A percentile compares a stretch with the other conserved stretches of the same genome.
Evolutionary conservation across 805 yeast genomes (phyloP).

Genomic region (Clavispora carvajalis): DNA sequence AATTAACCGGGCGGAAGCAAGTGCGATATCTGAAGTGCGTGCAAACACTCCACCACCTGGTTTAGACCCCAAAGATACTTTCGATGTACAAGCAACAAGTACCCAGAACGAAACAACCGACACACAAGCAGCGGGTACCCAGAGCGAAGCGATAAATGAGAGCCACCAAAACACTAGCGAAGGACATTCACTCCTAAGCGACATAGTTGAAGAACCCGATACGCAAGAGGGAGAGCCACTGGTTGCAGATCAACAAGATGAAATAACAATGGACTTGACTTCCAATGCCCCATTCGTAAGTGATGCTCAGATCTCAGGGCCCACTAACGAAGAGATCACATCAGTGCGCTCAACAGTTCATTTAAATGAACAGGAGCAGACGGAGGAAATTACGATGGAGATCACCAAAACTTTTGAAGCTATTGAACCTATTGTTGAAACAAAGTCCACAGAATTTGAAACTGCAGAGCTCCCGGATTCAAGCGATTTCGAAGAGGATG

Average conservation of each 20-base stretch:
- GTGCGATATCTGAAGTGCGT: too few relatives aligned
- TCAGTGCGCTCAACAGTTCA: neutral
- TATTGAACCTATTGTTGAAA: neutral
- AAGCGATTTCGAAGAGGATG: constrained; percentile 7
- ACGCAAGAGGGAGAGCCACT: neutral
- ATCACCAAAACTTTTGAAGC: neutral
- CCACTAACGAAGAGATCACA: neutral
- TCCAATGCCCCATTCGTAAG: neutral
- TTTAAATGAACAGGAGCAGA: neutral
- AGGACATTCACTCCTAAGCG: too few relatives aligned
- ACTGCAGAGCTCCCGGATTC: neutral
- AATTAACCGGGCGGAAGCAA: too few relatives aligned
- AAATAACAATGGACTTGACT: constrained; percentile 13
- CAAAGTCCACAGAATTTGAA: neutral
- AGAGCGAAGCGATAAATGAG: too few relatives aligned
- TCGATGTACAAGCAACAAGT: neutral
- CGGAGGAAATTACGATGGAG: constrained; percentile 1
- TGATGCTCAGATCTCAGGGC: neutral
- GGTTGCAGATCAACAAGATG: constrained; percentile 5
- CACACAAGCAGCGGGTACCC: neutral
- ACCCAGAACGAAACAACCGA: neutral
- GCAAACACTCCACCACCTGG: neutral
- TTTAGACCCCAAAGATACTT: constrained; percentile 8
- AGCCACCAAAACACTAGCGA: too few relatives aligned
- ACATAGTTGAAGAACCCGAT: too few relatives aligned